Base-by-base conservation (phyloP, 2,329 filamentous ascomycete species). In the Apiospora sp. region DNA sequence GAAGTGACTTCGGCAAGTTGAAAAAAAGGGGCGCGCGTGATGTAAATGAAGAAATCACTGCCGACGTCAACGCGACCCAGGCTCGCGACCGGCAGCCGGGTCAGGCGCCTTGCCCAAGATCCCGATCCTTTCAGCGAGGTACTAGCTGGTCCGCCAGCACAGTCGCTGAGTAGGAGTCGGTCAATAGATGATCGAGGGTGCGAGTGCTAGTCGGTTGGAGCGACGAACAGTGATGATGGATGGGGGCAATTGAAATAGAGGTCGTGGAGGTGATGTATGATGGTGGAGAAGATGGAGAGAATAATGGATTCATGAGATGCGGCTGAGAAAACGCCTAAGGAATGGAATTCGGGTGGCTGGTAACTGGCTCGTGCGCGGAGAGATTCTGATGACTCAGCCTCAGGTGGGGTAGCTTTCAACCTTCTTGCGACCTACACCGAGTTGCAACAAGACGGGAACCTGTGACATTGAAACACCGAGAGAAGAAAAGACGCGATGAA, bases 41-140 rank as follows among this genome's bases (percentile, higher is more conserved):
- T 46, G 48, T 13, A 64, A 44, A 44, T 13, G 16, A 6, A 44
- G 14, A 16, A 44, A 16, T 13, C 43, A 44, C 43, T 44, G 43
- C 5, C 46, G 16, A 48, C 46, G 16, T 13, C 27, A 68, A 72
- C 64, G 44, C 71, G 49, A 69, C 71, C 71, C 51, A 72, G 71
- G 71, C 71, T 72, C 67, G 71, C 71, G 48, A 69, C 71, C 71
- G 71, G 67, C 48, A 49, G 67, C 71, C 71, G n/a, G 71, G 34
- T 51, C 51, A 64, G 71, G 69, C 69, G 68, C 58, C 68, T 72
- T 72, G 58, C 71, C 71, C 71, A 71, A 71, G 58, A 72, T 71
- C 71, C 71, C 48, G 44, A 43, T 72, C 71, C 71, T 71, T 72
- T 72, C 71, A 46, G 49, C 71, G 68, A 70, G 49, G 49, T n/a